Percentiles rank a stretch among this genome's conserved stretches.
Evolutionary conservation across 176 grass and related monocot genomes (phyloP).

Genomic region (Themeda triandra): DNA sequence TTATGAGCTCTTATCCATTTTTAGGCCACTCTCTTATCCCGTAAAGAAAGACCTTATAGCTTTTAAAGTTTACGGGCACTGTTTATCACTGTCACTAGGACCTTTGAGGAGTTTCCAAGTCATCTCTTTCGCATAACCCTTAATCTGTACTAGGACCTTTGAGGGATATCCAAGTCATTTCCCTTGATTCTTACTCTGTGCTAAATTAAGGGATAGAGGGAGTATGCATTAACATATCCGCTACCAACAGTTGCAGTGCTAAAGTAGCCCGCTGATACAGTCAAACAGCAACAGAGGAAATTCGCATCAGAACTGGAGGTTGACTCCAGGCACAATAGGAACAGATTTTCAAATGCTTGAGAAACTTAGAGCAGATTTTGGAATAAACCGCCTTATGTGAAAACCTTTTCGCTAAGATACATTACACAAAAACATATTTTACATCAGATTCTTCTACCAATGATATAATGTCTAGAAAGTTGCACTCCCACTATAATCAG

Average conservation of each 20-base stretch:
- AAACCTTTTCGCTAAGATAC: not conserved
- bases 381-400: not conserved
- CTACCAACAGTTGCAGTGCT: no score
- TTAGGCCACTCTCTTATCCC: no score
- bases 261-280: not conserved
- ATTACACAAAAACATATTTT: slow-evolving; percentile 16
- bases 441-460: slow-evolving; percentile 36
- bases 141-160: no score
- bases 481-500: slow-evolving; percentile 31
- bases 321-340: not conserved
- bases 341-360: not conserved
- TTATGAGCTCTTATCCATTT: no score
- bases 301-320: not conserved
- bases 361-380: not conserved
- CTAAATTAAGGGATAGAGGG: no score
- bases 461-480: not conserved
- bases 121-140: no score
- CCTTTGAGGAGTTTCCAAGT: not conserved
- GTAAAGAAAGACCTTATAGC: no score
- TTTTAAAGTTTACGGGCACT: no score
- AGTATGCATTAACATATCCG: no score
- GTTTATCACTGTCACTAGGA: not conserved
- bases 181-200: no score
- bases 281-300: not conserved
- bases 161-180: no score